Evolutionary conservation across 2,329 filamentous ascomycete genomes (phyloP), one percentile per base, ranked within the genome.

Genomic region (Neonectria neomacrospora): DNA sequence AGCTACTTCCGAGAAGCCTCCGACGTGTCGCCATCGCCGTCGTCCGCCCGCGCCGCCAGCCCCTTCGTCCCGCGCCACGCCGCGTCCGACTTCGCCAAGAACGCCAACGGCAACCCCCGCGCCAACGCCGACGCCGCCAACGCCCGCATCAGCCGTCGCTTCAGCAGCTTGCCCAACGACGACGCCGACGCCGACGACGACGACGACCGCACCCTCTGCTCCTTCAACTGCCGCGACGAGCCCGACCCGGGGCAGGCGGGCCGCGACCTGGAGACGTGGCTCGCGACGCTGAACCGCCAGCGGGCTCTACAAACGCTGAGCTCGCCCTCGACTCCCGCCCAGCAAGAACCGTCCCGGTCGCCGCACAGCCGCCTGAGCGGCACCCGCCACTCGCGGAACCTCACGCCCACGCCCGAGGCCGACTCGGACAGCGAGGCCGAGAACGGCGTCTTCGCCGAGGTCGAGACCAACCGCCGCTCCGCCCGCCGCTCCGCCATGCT

Each of bases 21-120:
- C 26, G 53, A 39, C 28, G 44, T 26, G 12, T 22, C 23, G 8
- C 14, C n/a, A 18, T 18, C 39, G 22, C n/a, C n/a, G n/a, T n/a
- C 23, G 39, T n/a, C 52, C 50, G 42, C 58, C 10, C n/a, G 52
- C 8, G 45, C 51, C 18, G 58, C 51, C 48, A 50, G 68, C 54
- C 53, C 65, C 44, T 76, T 76, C 64, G 67, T 74, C 22, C 75
- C 75, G 2, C 73, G 69, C 22, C 75, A 76, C 55, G 75, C 75
- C 3, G 75, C 75, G 6, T 60, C 71, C 28, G 74, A 74, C 67
- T 76, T 76, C 50, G 65, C 67, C 37, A 71, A 70, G 58, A 71
- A 65, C n/a, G 61, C 69, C 5, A 60, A 57, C 37, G 52, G 66
- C 63, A 26, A 26, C 23, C 23, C 6, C 23, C 23, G 23, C 23